Conservation (phyloP, 768 basidiomycete species). For the Galerina sulciceps region DNA sequence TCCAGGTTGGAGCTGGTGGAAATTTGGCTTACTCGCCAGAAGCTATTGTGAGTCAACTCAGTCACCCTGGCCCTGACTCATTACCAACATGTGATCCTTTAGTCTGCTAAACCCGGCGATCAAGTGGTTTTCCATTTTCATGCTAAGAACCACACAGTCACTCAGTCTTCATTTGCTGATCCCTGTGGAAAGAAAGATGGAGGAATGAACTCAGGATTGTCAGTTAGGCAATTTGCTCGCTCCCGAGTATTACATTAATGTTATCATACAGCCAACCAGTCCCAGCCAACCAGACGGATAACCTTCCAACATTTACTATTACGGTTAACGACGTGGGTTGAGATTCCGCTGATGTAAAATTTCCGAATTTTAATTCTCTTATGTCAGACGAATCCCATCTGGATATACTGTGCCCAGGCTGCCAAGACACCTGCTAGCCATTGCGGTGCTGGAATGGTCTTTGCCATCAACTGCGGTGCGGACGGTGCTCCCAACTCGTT, state of each 20-base stretch:
- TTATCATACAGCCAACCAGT: slow-evolving; percentile 49
- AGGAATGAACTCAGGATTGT: slow-evolving; percentile 65
- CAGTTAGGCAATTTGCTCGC: slow-evolving; percentile 25
- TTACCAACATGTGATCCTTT: slow-evolving; percentile 5
- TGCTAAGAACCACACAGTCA: slow-evolving; percentile 58
- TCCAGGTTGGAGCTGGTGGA: slow-evolving; percentile 56
- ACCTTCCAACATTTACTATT: slow-evolving; percentile 54
- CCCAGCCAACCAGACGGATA: slow-evolving; percentile 50
- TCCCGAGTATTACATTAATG: background rate
- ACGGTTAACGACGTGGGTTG: slow-evolving; percentile 49
- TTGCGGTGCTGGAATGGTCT: slow-evolving; percentile 70
- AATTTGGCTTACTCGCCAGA: slow-evolving; percentile 50
- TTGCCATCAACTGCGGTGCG: slow-evolving; percentile 63
- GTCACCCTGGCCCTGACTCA: background rate
- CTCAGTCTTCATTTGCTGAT: slow-evolving; percentile 53
- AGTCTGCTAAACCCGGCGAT: slow-evolving; percentile 56
- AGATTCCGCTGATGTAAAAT: background rate
- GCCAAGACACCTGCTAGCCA: slow-evolving; percentile 54
- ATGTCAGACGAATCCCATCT: slow-evolving; percentile 54
- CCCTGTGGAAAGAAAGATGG: slow-evolving; percentile 59
- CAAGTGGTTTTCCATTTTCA: slow-evolving; percentile 66
- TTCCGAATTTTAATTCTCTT: background rate
- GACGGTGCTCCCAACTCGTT: slow-evolving; percentile 63
- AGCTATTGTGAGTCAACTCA: slow-evolving; percentile 47
- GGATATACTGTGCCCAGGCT: slow-evolving; percentile 64